Percentiles rank a stretch among this genome's conserved stretches.
phyloP scores from a whole-genome alignment of 805 yeast species.

The Candida vartiovaarae region DNA sequence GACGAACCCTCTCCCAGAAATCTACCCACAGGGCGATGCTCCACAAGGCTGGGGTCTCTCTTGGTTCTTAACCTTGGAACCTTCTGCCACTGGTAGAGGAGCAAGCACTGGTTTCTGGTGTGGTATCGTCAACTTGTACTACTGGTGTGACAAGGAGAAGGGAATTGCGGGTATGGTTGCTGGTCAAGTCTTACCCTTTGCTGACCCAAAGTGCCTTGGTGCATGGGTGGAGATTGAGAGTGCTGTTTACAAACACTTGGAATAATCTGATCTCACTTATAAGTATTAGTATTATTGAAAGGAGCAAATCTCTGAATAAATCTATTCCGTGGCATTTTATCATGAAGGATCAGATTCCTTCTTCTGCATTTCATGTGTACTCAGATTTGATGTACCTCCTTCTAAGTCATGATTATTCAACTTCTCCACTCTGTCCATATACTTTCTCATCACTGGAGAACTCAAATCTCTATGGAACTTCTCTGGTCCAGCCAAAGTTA shows the following conservation, averaged over 20 bases:
- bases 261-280: background rate
- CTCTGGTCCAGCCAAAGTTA: conserved; percentile 54
- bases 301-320: no score
- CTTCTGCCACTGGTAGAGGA: conserved; percentile 31
- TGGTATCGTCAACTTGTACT: conserved; percentile 33
- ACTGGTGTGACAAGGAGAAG: conserved; percentile 34
- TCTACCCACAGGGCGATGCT: conserved; percentile 20
- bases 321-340: no score
- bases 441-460: conserved; percentile 25
- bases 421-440: conserved; percentile 19
- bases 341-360: no score
- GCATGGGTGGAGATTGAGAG: conserved; percentile 18
- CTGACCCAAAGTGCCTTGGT: conserved; percentile 14
- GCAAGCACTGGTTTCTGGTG: conserved; percentile 32
- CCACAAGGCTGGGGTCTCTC: conserved; percentile 30
- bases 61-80: conserved; percentile 19
- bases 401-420: no score
- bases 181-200: conserved; percentile 32
- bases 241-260: conserved; percentile 12
- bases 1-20: conserved; percentile 13
- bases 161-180: conserved; percentile 34
- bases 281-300: background rate
- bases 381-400: no score
- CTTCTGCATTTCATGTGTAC: no score
- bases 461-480: conserved; percentile 32